phyloP scores from a whole-genome alignment of 202 grass and related monocot genomes.

The Sporobolus alterniflorus region DNA sequence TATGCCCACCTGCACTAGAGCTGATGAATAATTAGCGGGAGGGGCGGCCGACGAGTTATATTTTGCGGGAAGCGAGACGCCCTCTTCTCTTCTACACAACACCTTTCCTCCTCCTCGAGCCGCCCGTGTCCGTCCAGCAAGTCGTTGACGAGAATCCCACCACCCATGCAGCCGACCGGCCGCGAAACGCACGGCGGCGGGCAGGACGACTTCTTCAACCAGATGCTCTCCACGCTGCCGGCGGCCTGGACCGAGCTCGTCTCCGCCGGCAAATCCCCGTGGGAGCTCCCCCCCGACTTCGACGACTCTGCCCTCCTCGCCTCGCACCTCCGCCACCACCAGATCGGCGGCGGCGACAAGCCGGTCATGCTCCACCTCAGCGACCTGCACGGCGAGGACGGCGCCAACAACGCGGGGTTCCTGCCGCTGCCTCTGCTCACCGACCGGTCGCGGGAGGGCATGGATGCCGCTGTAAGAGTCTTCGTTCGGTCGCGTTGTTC shows the following conservation, averaged over 20 bases:
- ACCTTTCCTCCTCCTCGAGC: constrained; percentile 22
- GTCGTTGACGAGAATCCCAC: not conserved
- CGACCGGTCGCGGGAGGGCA: constrained; percentile 50
- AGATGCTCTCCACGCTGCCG: constrained; percentile 83
- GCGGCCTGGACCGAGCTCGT: constrained; percentile 71
- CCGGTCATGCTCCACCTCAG: constrained; percentile 66
- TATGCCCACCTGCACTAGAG: not conserved
- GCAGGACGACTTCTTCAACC: constrained; percentile 91
- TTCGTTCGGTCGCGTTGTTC: not conserved
- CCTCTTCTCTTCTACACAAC: no score
- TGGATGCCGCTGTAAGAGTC: constrained; percentile 53
- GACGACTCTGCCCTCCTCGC: constrained; percentile 75
- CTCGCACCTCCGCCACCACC: constrained; percentile 68
- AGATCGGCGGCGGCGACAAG: constrained; percentile 74
- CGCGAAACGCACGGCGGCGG: constrained; percentile 54
- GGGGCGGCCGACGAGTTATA: no score
- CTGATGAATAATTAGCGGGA: no score
- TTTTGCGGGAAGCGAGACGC: no score
- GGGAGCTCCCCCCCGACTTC: constrained; percentile 64
- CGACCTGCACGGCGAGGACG: constrained; percentile 35
- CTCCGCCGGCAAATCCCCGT: constrained; percentile 58
- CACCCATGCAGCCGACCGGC: constrained; percentile 52
- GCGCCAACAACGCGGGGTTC: constrained; percentile 47
- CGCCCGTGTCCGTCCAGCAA: not conserved
- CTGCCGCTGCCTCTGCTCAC: constrained; percentile 72